Conservation (phyloP, 352 stramenopile genomes). For the Phytophthora chlamydospora region DNA sequence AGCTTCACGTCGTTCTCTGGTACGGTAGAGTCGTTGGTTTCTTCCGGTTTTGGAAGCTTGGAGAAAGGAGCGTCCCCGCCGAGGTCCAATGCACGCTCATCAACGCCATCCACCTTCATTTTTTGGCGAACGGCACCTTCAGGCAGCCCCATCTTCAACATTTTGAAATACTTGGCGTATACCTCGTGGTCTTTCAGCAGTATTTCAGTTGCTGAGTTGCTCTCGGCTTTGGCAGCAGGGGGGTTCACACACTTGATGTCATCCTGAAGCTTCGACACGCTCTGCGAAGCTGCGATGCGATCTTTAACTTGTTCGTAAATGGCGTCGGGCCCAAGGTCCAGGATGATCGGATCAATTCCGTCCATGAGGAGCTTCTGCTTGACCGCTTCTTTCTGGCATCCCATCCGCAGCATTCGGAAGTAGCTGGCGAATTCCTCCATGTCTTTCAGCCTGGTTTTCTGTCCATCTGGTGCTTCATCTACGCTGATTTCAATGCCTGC, state of each 20-base stretch:
- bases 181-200: constrained; percentile 64
- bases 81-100: constrained; percentile 51
- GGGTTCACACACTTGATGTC: constrained; percentile 65
- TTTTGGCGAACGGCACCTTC: constrained; percentile 89
- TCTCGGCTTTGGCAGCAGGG: constrained; percentile 11
- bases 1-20: constrained; percentile 29
- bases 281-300: constrained; percentile 40
- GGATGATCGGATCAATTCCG: constrained; percentile 75
- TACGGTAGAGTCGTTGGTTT: constrained; percentile 5
- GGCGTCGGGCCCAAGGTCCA: constrained; percentile 65
- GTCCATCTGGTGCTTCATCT: not conserved
- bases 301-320: constrained; percentile 71
- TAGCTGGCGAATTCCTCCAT: constrained; percentile 85
- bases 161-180: constrained; percentile 94
- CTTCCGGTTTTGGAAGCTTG: constrained; percentile 7
- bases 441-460: constrained; percentile 54
- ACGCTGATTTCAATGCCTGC: not conserved
- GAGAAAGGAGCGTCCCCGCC: constrained; percentile 28
- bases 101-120: constrained; percentile 64
- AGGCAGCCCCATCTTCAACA: constrained; percentile 92
- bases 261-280: constrained; percentile 53
- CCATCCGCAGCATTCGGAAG: constrained; percentile 95
- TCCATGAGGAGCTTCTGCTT: constrained; percentile 93
- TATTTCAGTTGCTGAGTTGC: constrained; percentile 9
- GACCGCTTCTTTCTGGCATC: constrained; percentile 89